These are phyloP conservation scores for Fusarium annulatum DNA, from an alignment of 2,329 filamentous ascomycete genomes.

Conservation along the genomic window DNA sequence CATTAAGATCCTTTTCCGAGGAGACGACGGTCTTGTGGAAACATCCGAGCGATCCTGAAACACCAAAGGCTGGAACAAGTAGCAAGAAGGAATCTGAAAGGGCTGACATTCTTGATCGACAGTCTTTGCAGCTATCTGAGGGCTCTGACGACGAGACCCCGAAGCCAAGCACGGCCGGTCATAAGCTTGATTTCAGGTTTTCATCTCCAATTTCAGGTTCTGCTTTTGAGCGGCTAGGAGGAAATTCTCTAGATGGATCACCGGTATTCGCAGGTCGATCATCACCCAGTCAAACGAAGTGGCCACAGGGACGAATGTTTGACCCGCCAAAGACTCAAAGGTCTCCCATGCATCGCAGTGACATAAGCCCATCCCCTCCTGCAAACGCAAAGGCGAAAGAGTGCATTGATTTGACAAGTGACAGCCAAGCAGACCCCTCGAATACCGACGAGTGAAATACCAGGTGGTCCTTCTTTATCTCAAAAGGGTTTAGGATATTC, in stretches of 20 bases:
- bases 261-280: background rate
- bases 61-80: background rate
- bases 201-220: rapidly evolving
- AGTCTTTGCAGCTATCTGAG: background rate
- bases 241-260: rapidly evolving
- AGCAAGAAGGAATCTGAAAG: too few relatives aligned
- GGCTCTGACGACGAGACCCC: background rate
- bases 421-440: background rate
- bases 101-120: rapidly evolving
- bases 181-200: rapidly evolving
- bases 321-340: rapidly evolving
- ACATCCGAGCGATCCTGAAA: background rate
- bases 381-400: rapidly evolving
- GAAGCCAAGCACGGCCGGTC: background rate
- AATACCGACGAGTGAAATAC: too few relatives aligned
- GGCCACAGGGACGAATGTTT: background rate
- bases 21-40: background rate
- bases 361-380: background rate
- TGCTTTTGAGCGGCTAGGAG: rapidly evolving
- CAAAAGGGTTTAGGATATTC: rapidly evolving
- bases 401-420: background rate
- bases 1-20: rapidly evolving
- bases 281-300: background rate
- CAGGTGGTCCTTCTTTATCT: too few relatives aligned
- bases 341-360: background rate